Percentiles rank a stretch among this genome's conserved stretches.
Evolutionary conservation across 495 filamentous ascomycete genomes (phyloP).

Genomic region (Penicillium herquei): DNA sequence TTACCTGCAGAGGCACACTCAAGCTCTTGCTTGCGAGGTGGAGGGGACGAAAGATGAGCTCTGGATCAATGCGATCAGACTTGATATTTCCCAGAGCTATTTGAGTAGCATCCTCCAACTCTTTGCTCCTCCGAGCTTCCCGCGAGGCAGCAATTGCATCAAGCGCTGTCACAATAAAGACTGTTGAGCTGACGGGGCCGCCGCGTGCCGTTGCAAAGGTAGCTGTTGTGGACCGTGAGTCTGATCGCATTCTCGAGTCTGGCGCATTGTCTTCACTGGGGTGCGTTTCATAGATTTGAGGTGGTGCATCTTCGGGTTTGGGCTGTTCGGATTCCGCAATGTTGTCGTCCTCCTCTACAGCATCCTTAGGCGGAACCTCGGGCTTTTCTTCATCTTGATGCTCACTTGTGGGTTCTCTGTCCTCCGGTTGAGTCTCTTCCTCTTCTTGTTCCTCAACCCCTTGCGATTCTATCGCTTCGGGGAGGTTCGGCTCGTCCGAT

Average conservation of each 20-base stretch:
- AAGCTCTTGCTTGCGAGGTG: constrained; percentile 81
- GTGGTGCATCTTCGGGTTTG: constrained; percentile 13
- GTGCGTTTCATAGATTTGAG: constrained; percentile 26
- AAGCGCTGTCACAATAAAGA: constrained; percentile 89
- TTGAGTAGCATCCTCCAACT: constrained; percentile 74
- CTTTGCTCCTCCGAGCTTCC: constrained; percentile 78
- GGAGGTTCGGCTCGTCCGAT: constrained; percentile 32
- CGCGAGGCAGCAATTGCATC: constrained; percentile 87
- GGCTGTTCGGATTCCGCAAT: constrained; percentile 9
- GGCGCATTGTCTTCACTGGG: constrained; percentile 28
- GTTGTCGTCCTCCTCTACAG: constrained; percentile 5
- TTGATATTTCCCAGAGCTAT: constrained; percentile 82
- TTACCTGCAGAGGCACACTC: constrained; percentile 80
- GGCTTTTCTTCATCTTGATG: constrained; percentile 17
- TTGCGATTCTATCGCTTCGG: constrained; percentile 31
- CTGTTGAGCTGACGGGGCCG: constrained; percentile 79
- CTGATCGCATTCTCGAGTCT: constrained; percentile 48
- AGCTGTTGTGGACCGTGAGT: constrained; percentile 57
- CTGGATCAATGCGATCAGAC: constrained; percentile 71
- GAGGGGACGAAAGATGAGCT: constrained; percentile 86
- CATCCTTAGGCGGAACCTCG: constrained; percentile 27
- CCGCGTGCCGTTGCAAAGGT: constrained; percentile 53
- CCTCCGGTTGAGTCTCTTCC: constrained; percentile 18
- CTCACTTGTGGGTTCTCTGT: constrained; percentile 4
- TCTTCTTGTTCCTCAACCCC: constrained; percentile 25